These are phyloP conservation scores for Chlorophyllum brunneum DNA, from an alignment of 768 basidiomycete genomes.

Conservation along the genomic window DNA sequence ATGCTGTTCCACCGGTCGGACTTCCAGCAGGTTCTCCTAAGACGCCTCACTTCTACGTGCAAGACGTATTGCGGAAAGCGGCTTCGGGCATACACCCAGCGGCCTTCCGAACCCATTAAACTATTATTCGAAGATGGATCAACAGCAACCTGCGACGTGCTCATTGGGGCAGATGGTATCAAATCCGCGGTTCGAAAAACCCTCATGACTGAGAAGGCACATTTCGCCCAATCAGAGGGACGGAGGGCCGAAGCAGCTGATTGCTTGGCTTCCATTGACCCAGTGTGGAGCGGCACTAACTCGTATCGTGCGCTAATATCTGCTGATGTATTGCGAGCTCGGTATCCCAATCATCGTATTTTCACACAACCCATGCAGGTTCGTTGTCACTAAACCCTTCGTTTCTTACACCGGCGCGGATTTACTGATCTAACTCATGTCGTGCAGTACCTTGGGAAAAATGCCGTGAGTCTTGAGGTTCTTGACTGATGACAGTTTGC, in stretches of 20 bases:
- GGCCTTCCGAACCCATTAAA: conserved; percentile 34
- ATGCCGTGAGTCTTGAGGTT: conserved; percentile 32
- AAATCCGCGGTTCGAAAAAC: conserved; percentile 49
- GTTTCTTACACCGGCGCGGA: not conserved
- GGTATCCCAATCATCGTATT: conserved; percentile 43
- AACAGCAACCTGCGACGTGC: conserved; percentile 54
- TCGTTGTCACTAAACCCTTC: conserved; percentile 10
- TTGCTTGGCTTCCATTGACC: conserved; percentile 41
- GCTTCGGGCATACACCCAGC: conserved; percentile 51
- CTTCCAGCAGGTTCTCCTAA: conserved; percentile 57
- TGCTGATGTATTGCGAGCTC: conserved; percentile 39
- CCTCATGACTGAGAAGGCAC: conserved; percentile 34
- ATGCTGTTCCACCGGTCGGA: conserved; percentile 63
- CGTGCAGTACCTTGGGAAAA: conserved; percentile 55
- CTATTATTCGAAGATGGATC: conserved; percentile 63
- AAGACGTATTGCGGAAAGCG: conserved; percentile 53
- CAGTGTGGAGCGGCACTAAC: conserved; percentile 55
- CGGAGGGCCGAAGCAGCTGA: conserved; percentile 34
- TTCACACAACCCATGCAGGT: conserved; percentile 49
- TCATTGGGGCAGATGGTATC: conserved; percentile 70
- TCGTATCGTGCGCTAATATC: conserved; percentile 61
- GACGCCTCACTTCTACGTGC: conserved; percentile 41
- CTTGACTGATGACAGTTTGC: not conserved
- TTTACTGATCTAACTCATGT: not conserved
- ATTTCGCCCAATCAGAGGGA: conserved; percentile 30